Evolutionary conservation across 1,139 yeast species (phyloP).

Genomic region (Geotrichum candidum): DNA sequence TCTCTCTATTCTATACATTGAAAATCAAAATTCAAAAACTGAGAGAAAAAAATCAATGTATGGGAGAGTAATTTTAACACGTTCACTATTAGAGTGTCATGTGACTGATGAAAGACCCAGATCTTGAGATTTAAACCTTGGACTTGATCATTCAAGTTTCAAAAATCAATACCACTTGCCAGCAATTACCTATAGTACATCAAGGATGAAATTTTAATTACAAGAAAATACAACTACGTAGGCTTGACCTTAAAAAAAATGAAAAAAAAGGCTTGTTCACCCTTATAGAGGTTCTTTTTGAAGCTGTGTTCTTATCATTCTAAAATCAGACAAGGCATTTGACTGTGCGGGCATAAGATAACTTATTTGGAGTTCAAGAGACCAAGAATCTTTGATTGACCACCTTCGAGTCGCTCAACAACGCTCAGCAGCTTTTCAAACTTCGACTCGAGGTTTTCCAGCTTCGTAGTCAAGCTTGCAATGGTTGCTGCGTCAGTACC

Average conservation of each 20-base stretch:
- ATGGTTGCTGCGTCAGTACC: slow-evolving; percentile 1
- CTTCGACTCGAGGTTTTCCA: slow-evolving; percentile 38
- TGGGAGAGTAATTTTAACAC: neutral
- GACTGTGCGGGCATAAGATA: neutral
- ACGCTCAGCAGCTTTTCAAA: slow-evolving; percentile 35
- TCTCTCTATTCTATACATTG: too few species aligned
- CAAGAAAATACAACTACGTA: too few species aligned
- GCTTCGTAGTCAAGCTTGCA: slow-evolving; percentile 15
- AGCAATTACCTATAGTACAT: too few species aligned
- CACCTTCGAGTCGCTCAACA: slow-evolving; percentile 9
- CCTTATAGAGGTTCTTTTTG: too few species aligned
- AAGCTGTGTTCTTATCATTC: neutral
- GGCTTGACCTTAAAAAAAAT: too few species aligned
- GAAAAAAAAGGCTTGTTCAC: too few species aligned
- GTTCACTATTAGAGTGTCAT: neutral
- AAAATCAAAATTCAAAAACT: neutral
- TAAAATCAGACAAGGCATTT: neutral
- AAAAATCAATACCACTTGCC: too few species aligned
- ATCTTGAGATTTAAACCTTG: neutral
- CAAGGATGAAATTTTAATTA: too few species aligned
- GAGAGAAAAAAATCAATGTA: neutral
- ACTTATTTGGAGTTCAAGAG: slow-evolving; percentile 6
- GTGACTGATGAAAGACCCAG: neutral
- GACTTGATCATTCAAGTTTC: neutral
- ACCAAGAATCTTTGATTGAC: slow-evolving; percentile 12